phyloP scores from a whole-genome alignment of 345 rosid genomes.

The Firmiana major region DNA sequence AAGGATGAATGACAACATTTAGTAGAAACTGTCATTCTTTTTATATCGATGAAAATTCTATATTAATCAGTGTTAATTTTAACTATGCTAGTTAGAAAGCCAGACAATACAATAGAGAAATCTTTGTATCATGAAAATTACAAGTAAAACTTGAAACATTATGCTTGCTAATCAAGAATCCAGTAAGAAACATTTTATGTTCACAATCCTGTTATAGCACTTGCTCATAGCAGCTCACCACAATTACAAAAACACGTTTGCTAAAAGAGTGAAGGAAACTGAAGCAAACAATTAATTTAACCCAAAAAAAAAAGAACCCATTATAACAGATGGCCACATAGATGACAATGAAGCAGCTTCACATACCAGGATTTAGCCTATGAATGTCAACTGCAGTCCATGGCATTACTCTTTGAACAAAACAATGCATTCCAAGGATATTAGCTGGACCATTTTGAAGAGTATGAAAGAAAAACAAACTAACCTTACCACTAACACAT shows the following conservation, averaged over 20 bases:
- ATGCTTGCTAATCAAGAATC: not conserved
- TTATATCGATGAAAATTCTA: slow-evolving; percentile 1
- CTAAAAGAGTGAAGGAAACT: not conserved
- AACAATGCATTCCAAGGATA: not conserved
- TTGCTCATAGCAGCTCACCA: slow-evolving; percentile 3
- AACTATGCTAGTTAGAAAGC: not conserved
- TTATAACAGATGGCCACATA: not conserved
- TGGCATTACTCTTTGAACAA: slow-evolving; percentile 4
- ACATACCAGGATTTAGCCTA: not conserved
- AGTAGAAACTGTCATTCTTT: not conserved
- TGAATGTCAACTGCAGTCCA: not conserved
- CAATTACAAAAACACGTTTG: not conserved
- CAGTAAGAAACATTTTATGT: not conserved
- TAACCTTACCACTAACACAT: slow-evolving; percentile 87
- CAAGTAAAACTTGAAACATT: not conserved
- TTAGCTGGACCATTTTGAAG: not conserved
- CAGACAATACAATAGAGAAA: not conserved
- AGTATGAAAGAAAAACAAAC: slow-evolving; percentile 8
- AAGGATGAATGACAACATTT: slow-evolving; percentile 1
- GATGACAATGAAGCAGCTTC: not conserved
- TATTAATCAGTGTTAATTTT: not conserved
- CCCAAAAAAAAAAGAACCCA: not conserved
- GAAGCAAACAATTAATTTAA: slow-evolving; percentile 3
- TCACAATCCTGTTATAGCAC: not conserved
- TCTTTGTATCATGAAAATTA: not conserved